Base-by-base conservation (phyloP, 371 early-diverging fungal species). In the Choanephora cucurbitarum region DNA sequence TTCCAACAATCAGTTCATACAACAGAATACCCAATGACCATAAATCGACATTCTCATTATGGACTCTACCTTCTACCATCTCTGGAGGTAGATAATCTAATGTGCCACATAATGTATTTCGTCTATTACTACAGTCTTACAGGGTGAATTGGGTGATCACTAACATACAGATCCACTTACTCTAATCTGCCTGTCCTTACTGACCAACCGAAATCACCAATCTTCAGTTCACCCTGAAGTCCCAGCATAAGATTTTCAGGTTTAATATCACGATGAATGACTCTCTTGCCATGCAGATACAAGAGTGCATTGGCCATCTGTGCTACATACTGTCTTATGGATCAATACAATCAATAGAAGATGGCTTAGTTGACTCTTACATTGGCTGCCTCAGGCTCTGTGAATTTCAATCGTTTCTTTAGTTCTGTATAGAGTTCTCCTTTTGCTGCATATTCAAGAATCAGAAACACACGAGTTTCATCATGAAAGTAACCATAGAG, bases 401-500 rank as follows among this genome's bases (percentile, higher is more conserved):
- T 58, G 63, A 98, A 94, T 44, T 81, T 72, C 21, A 77, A 75
- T 28, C 73, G 64, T 53, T 83, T 83, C 55, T 83, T 79, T 39
- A 99, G 70, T 22, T 84, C 73, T 62, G 91, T 90, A 75, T 96
- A 99, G 63, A 99, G 67, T 62, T 97, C 99, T 11, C 99, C 99
- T 52, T 91, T 82, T 18, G 90, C 89, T 19, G 99, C 99, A 75
- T 92, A 98, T 72, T 99, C 99, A 10, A 99, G 79, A 14, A 99
- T 95, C 48, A 98, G 74, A 66, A 94, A 99, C 5, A 99, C 89
- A 19, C 93, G 83, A 52, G 90, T 88, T 31, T 83, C 80, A 62
- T 99, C 99, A 75, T 99, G 92, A 71, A 99, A 99, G 70, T 97
- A 98, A 1, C 98, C 99, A 68, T 92, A 98, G 28, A 99, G 79